These are phyloP conservation scores for Epichloe elymi DNA, from an alignment of 2,329 filamentous ascomycete species.

Conservation along the genomic window DNA sequence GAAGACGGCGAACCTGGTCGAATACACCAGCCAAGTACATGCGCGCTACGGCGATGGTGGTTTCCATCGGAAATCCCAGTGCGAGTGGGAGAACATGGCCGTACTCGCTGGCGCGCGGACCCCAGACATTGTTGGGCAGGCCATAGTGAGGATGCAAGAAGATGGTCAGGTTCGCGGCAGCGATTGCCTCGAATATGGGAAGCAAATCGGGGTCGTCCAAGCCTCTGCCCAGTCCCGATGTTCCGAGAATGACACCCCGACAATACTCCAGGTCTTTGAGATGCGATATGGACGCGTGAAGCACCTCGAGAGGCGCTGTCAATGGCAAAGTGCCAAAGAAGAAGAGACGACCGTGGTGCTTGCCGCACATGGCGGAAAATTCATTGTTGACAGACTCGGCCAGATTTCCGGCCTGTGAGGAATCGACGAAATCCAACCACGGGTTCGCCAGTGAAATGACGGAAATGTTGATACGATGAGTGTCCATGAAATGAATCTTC, in stretches of 20 bases:
- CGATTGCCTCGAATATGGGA: constrained; percentile 57
- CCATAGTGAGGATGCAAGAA: constrained; percentile 93
- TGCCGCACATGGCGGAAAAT: constrained; percentile 57
- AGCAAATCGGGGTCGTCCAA: constrained; percentile 66
- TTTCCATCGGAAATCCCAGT: constrained; percentile 82
- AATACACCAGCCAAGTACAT: constrained; percentile 85
- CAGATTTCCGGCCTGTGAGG: constrained; percentile 46
- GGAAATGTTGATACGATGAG: constrained; percentile 67
- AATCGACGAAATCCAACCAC: constrained; percentile 74
- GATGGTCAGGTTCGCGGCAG: constrained; percentile 49
- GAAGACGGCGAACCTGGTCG: constrained; percentile 55
- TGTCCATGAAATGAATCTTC: constrained; percentile 81
- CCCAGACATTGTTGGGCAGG: constrained; percentile 67
- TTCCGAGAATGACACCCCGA: constrained; percentile 80
- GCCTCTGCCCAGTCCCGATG: constrained; percentile 64
- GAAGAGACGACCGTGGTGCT: constrained; percentile 56
- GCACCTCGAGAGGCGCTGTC: constrained; percentile 47
- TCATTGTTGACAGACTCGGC: constrained; percentile 64
- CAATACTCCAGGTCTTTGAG: constrained; percentile 51
- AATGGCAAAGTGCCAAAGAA: constrained; percentile 76
- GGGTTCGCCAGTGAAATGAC: constrained; percentile 86
- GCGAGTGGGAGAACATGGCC: constrained; percentile 80
- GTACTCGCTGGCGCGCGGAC: constrained; percentile 57
- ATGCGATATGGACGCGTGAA: constrained; percentile 52
- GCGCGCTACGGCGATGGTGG: constrained; percentile 74